Evolutionary conservation across 345 rosid species (phyloP).

Genomic region (Jatropha curcas): DNA sequence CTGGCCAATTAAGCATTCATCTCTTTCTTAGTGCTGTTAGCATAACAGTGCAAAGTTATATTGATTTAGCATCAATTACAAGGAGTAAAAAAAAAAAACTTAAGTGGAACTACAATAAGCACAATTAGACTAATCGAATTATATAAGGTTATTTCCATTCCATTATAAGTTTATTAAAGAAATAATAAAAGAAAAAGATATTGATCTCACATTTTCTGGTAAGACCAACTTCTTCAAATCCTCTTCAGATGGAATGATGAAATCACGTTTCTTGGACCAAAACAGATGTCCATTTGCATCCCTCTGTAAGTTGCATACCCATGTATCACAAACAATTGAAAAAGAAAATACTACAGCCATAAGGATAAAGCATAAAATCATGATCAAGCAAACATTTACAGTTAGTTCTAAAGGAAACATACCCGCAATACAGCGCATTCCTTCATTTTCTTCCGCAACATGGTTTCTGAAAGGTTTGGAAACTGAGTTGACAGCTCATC

Average conservation of each 20-base stretch:
- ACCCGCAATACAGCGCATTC: constrained; percentile 72
- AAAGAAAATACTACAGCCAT: constrained; percentile 6
- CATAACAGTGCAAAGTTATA: no score
- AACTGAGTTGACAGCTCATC: constrained; percentile 72
- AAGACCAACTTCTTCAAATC: constrained; percentile 72
- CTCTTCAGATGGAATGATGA: constrained; percentile 74
- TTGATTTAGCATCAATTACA: no score
- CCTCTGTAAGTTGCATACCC: constrained; percentile 51
- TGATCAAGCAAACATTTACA: not conserved
- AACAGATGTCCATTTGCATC: constrained; percentile 62
- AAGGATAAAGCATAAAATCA: not conserved
- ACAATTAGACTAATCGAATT: no score
- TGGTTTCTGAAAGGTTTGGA: constrained; percentile 64
- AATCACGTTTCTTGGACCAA: constrained; percentile 70
- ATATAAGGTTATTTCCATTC: no score
- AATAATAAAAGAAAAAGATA: constrained; percentile 10
- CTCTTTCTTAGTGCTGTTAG: no score
- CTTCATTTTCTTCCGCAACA: constrained; percentile 69
- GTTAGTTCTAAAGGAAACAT: constrained; percentile 17
- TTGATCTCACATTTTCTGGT: constrained; percentile 83
- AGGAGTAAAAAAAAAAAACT: no score
- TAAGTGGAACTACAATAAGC: no score
- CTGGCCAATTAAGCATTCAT: no score
- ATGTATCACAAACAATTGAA: constrained; percentile 24
- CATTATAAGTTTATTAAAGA: not conserved